Evolutionary conservation across 129 eudicot species (phyloP).

Genomic region (Artemisia argyi): DNA sequence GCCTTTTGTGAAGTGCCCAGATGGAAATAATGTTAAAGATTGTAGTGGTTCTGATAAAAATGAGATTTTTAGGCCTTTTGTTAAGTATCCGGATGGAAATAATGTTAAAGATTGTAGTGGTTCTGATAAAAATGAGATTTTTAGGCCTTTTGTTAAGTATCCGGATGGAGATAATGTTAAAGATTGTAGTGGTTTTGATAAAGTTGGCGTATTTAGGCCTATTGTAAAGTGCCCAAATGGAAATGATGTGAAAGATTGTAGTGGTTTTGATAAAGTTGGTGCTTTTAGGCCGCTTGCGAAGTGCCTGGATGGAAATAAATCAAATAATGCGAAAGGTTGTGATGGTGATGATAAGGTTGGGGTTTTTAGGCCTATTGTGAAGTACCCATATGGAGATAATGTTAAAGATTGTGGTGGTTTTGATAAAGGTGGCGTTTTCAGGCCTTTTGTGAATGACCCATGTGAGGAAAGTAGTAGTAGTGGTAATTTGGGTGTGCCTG

Average conservation of each 20-base stretch:
- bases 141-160: constrained; percentile 25
- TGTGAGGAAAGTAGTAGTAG: constrained; percentile 32
- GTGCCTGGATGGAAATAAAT: constrained; percentile 6
- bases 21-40: constrained; percentile 14
- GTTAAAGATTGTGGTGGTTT: no score
- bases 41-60: constrained; percentile 16
- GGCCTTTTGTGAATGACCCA: constrained; percentile 6
- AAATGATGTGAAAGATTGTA: not conserved
- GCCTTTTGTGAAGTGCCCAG: constrained; percentile 24
- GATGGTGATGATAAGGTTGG: constrained; percentile 8
- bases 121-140: not conserved
- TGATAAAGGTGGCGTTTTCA: no score
- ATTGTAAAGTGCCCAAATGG: constrained; percentile 6
- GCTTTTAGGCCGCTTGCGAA: constrained; percentile 26
- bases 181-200: constrained; percentile 6
- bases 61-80: constrained; percentile 13
- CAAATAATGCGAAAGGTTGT: not conserved
- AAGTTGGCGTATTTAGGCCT: constrained; percentile 25
- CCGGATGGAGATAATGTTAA: constrained; percentile 4
- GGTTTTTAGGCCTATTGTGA: constrained; percentile 31
- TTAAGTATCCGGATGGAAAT: constrained; percentile 27
- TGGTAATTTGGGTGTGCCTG: constrained; percentile 35
- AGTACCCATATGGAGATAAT: no score
- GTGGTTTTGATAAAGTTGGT: constrained; percentile 6
- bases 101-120: not conserved